phyloP scores from a whole-genome alignment of 106 monocot species.

The Hemerocallis citrina region DNA sequence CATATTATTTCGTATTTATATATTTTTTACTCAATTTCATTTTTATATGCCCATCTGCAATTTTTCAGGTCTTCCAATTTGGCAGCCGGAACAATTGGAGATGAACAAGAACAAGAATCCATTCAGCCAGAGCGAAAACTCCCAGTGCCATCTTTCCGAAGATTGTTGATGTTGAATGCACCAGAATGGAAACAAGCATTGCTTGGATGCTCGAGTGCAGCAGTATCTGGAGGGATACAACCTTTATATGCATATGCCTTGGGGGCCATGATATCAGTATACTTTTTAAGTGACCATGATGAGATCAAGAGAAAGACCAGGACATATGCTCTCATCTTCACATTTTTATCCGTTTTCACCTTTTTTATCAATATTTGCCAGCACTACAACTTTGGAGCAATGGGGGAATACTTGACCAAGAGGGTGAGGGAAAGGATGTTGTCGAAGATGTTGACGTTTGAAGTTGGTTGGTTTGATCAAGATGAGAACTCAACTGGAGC shows the following conservation, averaged over 20 bases:
- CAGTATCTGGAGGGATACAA: slow-evolving; percentile 39
- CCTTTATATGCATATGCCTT: slow-evolving; percentile 31
- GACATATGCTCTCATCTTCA: slow-evolving; percentile 19
- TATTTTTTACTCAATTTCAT: too few relatives aligned
- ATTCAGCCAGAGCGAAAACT: neutral
- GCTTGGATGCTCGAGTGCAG: slow-evolving; percentile 28
- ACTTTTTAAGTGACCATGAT: slow-evolving; percentile 19
- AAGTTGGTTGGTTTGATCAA: slow-evolving; percentile 46
- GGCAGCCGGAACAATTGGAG: neutral
- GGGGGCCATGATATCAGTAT: slow-evolving; percentile 29
- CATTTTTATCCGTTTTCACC: slow-evolving; percentile 8
- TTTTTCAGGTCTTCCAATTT: slow-evolving; percentile 2
- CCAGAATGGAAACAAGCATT: slow-evolving; percentile 49
- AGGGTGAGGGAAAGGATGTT: slow-evolving; percentile 34
- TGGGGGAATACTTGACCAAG: slow-evolving; percentile 46
- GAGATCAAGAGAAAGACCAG: slow-evolving; percentile 42
- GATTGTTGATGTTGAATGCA: slow-evolving; percentile 39
- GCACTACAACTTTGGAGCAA: slow-evolving; percentile 35
- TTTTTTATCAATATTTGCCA: slow-evolving; percentile 21
- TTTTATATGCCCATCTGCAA: too few relatives aligned
- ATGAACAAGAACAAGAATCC: neutral
- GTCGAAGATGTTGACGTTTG: slow-evolving; percentile 34
- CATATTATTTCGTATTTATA: too few relatives aligned
- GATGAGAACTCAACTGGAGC: slow-evolving; percentile 37
- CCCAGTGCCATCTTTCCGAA: slow-evolving; percentile 42